Evolutionary conservation across 805 yeast genomes (phyloP), one percentile per base, ranked within the genome.

Genomic region (Ogataea neopini): DNA sequence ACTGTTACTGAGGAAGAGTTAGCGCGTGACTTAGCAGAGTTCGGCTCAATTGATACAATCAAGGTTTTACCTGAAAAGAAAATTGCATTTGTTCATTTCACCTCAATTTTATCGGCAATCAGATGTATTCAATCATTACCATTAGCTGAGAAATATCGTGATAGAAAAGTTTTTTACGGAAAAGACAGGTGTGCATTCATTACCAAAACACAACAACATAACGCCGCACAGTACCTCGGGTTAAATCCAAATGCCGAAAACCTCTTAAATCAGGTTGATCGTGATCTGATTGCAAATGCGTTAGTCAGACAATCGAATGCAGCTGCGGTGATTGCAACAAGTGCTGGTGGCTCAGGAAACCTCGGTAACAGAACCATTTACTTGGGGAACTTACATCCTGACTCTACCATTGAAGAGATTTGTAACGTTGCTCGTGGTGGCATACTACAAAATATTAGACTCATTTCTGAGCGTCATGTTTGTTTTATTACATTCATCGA

Each of bases 361-460:
- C 74, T 90, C 55, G 98, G 98, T 38, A 92, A 92, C 64, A 76
- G 99, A 66, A 91, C 97, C 0, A 91, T 92, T 32, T 92, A 90
- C 63, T 73, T 92, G 54, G 97, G 97, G 22, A 87, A 86, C 61
- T 75, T 94, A 53, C 97, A 92, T 55, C 90, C 87, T 45, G 95
- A 86, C 50, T 83, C 94, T 10, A 84, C 88, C 9, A 80, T 86
- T 45, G 97, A 91, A 67, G 98, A 94, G 63, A 85, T 92, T 43
- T 92, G 99, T 73, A 94, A 94, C 62, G 96, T 88, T 44, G 96
- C 92, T 18, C 80, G 98, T 54, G 98, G 98, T 44, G 99, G 99
- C 2, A 77, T 91, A 39, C 75, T 92, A 54, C 97, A 92, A 62
- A 82, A 83, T 54, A 83, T 92, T 47, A 78, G 95, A 56, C 80